These are phyloP conservation scores for Mycena metata DNA, from an alignment of 768 basidiomycete species.

Conservation along the genomic window DNA sequence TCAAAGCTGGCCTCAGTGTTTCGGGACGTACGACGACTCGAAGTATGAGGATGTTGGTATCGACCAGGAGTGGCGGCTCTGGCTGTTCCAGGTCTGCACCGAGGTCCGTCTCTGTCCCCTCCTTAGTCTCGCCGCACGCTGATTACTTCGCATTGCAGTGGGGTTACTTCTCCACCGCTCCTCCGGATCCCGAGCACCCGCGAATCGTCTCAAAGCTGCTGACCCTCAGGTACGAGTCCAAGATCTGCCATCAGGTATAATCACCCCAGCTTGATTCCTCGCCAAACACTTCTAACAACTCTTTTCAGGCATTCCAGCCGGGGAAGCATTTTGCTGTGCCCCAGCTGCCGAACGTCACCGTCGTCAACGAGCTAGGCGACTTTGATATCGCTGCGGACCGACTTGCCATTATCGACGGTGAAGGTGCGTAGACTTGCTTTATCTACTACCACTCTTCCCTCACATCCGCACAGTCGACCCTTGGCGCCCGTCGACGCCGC, in stretches of 20 bases:
- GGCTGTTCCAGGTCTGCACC: constrained; percentile 94
- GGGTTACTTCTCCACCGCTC: constrained; percentile 92
- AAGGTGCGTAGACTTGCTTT: constrained; percentile 62
- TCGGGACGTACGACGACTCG: constrained; percentile 82
- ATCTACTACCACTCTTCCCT: too few species aligned
- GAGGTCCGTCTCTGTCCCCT: constrained; percentile 18
- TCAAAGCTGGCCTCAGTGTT: constrained; percentile 68
- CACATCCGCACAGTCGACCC: constrained; percentile 78
- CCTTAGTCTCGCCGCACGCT: not conserved
- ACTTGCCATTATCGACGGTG: constrained; percentile 90
- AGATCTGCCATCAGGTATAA: constrained; percentile 74
- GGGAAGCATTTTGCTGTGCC: constrained; percentile 85
- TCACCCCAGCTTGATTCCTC: not conserved
- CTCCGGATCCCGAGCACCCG: constrained; percentile 76
- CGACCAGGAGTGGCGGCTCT: constrained; percentile 85
- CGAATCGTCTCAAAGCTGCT: constrained; percentile 85
- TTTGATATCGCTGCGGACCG: constrained; percentile 85
- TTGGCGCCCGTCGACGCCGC: constrained; percentile 90
- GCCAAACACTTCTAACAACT: constrained; percentile 41
- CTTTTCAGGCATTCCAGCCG: constrained; percentile 73
- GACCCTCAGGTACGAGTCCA: constrained; percentile 77
- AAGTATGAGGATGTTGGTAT: constrained; percentile 74
- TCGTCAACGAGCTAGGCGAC: constrained; percentile 88
- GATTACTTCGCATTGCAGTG: constrained; percentile 62
- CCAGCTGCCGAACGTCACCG: constrained; percentile 79